Percentiles rank a stretch among this genome's conserved stretches.
Conservation (phyloP, 1,139 yeast genomes). For the Fermentozyma sake region DNA sequence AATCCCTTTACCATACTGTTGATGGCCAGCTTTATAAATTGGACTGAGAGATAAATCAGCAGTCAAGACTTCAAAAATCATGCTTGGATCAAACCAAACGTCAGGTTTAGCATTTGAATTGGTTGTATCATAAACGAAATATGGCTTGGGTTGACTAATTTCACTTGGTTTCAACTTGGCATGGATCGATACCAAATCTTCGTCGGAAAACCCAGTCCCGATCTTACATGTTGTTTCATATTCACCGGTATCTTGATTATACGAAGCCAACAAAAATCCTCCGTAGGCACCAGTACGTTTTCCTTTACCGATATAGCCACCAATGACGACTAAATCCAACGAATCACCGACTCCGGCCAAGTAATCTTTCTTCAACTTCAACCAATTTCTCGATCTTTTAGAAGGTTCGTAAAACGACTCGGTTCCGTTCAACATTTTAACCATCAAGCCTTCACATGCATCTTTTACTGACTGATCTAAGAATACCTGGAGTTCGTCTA, state of each 20-base stretch:
- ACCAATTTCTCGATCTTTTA: slow-evolving; percentile 92
- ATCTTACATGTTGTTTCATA: slow-evolving; percentile 94
- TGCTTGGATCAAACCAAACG: slow-evolving; percentile 93
- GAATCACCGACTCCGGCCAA: slow-evolving; percentile 95
- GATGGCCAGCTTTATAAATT: slow-evolving; percentile 81
- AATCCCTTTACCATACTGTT: slow-evolving; percentile 78
- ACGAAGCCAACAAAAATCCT: slow-evolving; percentile 86
- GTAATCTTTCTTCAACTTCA: slow-evolving; percentile 90
- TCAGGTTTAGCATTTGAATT: slow-evolving; percentile 73
- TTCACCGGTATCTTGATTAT: slow-evolving; percentile 85
- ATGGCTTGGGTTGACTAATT: slow-evolving; percentile 61
- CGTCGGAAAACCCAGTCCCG: slow-evolving; percentile 96
- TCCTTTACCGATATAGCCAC: slow-evolving; percentile 92
- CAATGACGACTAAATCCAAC: slow-evolving; percentile 86
- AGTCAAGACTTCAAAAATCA: slow-evolving; percentile 84
- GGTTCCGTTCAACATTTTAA: slow-evolving; percentile 75
- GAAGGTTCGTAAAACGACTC: slow-evolving; percentile 92
- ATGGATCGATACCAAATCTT: slow-evolving; percentile 58
- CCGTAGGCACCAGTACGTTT: slow-evolving; percentile 95
- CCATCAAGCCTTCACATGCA: slow-evolving; percentile 95
- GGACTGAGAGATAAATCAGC: slow-evolving; percentile 95
- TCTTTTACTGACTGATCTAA: slow-evolving; percentile 86
- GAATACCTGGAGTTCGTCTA: slow-evolving; percentile 79
- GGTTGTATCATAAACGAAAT: slow-evolving; percentile 61
- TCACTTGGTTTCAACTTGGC: slow-evolving; percentile 66